Percentiles rank a stretch among this genome's conserved stretches.
Conservation (phyloP, 805 yeast species). For the Clavispora phyllophila region DNA sequence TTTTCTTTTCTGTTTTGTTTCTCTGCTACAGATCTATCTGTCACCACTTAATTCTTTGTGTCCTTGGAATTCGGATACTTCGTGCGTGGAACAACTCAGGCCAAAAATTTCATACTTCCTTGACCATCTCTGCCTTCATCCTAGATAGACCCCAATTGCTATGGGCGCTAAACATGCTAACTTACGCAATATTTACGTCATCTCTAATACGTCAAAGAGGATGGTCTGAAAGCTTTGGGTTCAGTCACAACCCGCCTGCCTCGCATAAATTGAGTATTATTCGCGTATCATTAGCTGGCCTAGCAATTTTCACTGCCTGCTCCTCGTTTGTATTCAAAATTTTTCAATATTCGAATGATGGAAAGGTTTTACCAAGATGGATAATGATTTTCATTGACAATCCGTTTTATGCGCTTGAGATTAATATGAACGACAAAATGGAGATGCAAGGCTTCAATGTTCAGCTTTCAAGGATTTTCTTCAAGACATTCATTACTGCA, state of each 20-base stretch:
- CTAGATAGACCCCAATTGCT: slow-evolving; percentile 23
- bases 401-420: slow-evolving; percentile 25
- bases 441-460: slow-evolving; percentile 20
- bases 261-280: slow-evolving; percentile 10
- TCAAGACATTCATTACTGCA: slow-evolving; percentile 22
- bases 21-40: slow-evolving; percentile 4
- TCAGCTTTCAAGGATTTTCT: slow-evolving; percentile 23
- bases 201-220: slow-evolving; percentile 22
- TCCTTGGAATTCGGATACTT: slow-evolving; percentile 48
- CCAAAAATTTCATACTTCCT: slow-evolving; percentile 57
- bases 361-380: slow-evolving; percentile 47
- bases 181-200: slow-evolving; percentile 27
- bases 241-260: slow-evolving; percentile 3
- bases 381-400: slow-evolving; percentile 20
- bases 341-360: slow-evolving; percentile 48
- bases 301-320: slow-evolving; percentile 42
- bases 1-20: slow-evolving; percentile 10
- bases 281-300: slow-evolving; percentile 36
- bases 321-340: slow-evolving; percentile 52
- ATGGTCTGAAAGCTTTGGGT: slow-evolving; percentile 16
- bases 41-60: slow-evolving; percentile 9
- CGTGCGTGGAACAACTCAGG: slow-evolving; percentile 90
- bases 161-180: slow-evolving; percentile 45
- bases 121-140: slow-evolving; percentile 40
- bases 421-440: slow-evolving; percentile 17